Evolutionary conservation across 805 yeast species (phyloP), one percentile per base, ranked within the genome.

Genomic region (Sugiyamaella lignohabitans): DNA sequence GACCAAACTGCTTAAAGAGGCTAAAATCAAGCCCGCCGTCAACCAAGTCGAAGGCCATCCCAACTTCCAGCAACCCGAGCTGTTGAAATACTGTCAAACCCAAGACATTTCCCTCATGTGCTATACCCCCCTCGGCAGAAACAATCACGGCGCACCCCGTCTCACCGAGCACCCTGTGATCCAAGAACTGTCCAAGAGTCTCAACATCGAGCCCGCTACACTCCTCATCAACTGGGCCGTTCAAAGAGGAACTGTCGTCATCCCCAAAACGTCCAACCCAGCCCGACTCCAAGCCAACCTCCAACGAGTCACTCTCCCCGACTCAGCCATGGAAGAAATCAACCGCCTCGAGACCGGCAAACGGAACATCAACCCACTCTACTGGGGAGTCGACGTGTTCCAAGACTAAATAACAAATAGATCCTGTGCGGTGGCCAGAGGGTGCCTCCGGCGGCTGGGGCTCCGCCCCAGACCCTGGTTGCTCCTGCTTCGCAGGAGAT

Each of bases 31-130:
- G 32, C 95, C 95, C 5, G 87, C 78, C 11, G 78, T 73, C 39
- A 78, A 82, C 67, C 95, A 87, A 70, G 71, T 84, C 50, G 95
- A 86, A 69, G 65, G 78, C 38, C 94, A 87, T 65, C 87, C 88
- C 41, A 73, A 72, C 51, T 69, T 82, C 16, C 21, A 80, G 72
- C 61, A 84, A 57, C 65, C 72, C 43, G 79, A 80, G 40, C 69
- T 86, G 47, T 79, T 83, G 19, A 75, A 79, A 43, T 84, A 68
- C 63, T 79, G 84, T 61, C 68, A 70, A 24, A 59, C 70, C 27
- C 69, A 83, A 50, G 76, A 71, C 50, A 80, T 82, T 50, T 61
- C 70, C 29, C 62, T 83, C 45, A 82, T 82, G 62, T 94, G 94
- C 6, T 87, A 84, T 66, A 80, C 87, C 24, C 93, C 95, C 21